Evolutionary conservation across 257 asterid genomes (phyloP), one percentile per base, ranked within the genome.

Genomic region (Verbascum thapsus): DNA sequence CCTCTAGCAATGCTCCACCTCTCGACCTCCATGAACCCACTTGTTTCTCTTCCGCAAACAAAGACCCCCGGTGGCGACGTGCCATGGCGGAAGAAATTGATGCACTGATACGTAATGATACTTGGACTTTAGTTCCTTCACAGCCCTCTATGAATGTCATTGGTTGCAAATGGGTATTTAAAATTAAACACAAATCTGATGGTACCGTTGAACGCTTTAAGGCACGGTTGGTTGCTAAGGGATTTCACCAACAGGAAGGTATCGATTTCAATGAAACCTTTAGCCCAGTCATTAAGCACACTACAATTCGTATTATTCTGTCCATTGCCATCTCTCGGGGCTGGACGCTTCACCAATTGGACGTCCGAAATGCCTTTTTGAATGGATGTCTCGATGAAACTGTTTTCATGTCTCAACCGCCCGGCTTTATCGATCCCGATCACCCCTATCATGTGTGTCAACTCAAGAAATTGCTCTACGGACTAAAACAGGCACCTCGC

Each of bases 191-290:
- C 10, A 49, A 38, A 0, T 10, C 61, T 0, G 44, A 50, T 13
- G 74, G 68, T 5, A 5, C 52, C 7, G 17, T 68, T 47, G 60
- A 17, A 7, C 41, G 43, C 0, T 50, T 15, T 12, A 47, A 68
- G 22, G 60, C 67, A 0, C 39, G 61, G 2, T 12, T 57, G 1
- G 73, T 58, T 1, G 67, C 67, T 7, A 32, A 35, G 10, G 73
- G 66, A 1, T 57, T 45, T 45, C 32, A 58, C 11, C 66, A 67
- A 54, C 6, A 19, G 15, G 20, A 7, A 1, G 32, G 44, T 10
- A 47, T 26, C 5, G 2, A 57, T 16, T 57, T 13, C 16, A 38
- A 13, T 2, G 35, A 63, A 8, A 63, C 59, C 4, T 48, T 63
- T 12, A 48, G 59, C 13, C 63, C 23, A 0, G 34, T 57, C 0